Conservation (phyloP, 805 yeast genomes). For the Scheffersomyces coipomensis region DNA sequence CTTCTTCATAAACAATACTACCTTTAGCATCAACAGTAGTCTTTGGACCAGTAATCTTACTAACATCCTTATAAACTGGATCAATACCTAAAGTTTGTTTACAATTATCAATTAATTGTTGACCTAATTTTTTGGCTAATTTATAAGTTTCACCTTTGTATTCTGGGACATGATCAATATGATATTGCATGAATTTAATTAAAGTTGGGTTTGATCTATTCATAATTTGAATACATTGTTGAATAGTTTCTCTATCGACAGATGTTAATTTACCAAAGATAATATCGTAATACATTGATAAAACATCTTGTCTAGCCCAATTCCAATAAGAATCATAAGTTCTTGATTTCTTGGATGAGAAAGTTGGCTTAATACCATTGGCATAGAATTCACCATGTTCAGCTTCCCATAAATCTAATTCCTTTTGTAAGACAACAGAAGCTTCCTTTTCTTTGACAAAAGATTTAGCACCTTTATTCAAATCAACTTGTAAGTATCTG, state of each 20-base stretch:
- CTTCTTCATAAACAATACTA: conserved; percentile 79
- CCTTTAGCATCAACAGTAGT: conserved; percentile 88
- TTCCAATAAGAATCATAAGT: conserved; percentile 98
- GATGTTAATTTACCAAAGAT: conserved; percentile 89
- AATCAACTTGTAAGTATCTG: conserved; percentile 88
- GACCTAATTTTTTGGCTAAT: conserved; percentile 86
- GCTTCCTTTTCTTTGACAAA: conserved; percentile 83
- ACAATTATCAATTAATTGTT: conserved; percentile 94
- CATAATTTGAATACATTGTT: conserved; percentile 96
- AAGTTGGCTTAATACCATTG: conserved; percentile 84
- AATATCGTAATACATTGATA: conserved; percentile 91
- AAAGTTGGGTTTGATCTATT: conserved; percentile 93
- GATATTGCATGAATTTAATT: conserved; percentile 95
- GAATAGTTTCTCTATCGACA: conserved; percentile 92
- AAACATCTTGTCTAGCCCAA: conserved; percentile 98
- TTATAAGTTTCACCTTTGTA: conserved; percentile 88
- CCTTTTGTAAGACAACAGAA: conserved; percentile 76
- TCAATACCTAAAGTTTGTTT: conserved; percentile 73
- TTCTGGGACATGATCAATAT: conserved; percentile 77
- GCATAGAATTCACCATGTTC: conserved; percentile 90
- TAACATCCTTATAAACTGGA: conserved; percentile 95
- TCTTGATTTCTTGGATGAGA: conserved; percentile 91
- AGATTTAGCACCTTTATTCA: conserved; percentile 87
- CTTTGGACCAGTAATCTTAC: conserved; percentile 92
- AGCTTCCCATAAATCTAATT: conserved; percentile 86